These are phyloP conservation scores for Eucalyptus leucophloia DNA, from an alignment of 345 rosid genomes.

Conservation along the genomic window DNA sequence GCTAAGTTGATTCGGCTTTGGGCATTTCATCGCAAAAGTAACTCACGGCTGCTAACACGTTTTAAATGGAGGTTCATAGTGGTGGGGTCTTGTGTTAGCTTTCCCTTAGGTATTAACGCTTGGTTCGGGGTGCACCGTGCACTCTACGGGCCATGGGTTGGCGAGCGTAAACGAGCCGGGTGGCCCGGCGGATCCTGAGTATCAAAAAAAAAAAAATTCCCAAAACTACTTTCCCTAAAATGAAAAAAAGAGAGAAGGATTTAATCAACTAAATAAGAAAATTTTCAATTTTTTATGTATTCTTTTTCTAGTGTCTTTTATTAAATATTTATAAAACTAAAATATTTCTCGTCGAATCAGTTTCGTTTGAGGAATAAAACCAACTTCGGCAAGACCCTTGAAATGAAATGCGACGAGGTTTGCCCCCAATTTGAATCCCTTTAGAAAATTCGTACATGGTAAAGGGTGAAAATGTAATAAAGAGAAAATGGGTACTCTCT, in stretches of 20 bases:
- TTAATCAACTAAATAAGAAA: neutral
- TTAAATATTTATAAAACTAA: neutral
- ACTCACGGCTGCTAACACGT: rapidly evolving
- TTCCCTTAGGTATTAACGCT: rapidly evolving
- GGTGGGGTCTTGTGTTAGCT: rapidly evolving
- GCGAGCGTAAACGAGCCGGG: no score
- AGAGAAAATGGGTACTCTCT: neutral
- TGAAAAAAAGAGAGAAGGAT: no score
- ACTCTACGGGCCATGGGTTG: no score
- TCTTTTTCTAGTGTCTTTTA: neutral
- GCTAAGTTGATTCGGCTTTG: rapidly evolving
- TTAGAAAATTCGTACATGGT: neutral
- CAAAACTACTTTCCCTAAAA: neutral
- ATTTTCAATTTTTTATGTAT: no score
- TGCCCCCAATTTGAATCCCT: neutral
- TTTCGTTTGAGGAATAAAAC: neutral
- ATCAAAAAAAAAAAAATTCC: no score
- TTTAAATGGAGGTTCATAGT: no score
- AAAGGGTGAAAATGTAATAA: neutral
- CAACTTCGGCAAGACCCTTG: neutral
- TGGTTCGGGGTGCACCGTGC: rapidly evolving
- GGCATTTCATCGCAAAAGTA: rapidly evolving
- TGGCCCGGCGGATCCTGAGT: rapidly evolving
- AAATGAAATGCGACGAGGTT: neutral
- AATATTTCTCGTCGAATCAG: neutral